Conservation (phyloP, 2,329 filamentous ascomycete species). For the Colletotrichum tanaceti region DNA sequence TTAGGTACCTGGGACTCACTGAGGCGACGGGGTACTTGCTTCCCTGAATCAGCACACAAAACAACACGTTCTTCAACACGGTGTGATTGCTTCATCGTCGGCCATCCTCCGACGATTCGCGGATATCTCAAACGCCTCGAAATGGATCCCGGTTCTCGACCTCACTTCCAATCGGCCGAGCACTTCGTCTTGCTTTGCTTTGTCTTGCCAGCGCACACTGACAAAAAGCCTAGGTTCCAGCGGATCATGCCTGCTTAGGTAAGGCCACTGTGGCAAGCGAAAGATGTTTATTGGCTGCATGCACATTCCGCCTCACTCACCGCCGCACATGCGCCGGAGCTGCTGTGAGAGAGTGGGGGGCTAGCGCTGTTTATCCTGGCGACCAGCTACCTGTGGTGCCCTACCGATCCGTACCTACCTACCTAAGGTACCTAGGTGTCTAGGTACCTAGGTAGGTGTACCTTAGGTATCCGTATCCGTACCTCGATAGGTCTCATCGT, state of each 20-base stretch:
- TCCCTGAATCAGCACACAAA: constrained; percentile 23
- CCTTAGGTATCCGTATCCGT: too few relatives aligned
- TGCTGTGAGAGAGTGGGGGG: constrained; percentile 24
- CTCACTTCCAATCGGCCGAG: constrained; percentile 8
- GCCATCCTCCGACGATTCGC: constrained; percentile 22
- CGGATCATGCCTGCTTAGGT: constrained; percentile 28
- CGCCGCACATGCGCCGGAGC: background rate
- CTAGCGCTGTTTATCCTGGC: background rate
- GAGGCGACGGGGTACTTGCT: constrained; percentile 1
- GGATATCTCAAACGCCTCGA: constrained; percentile 3
- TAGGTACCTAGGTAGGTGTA: too few relatives aligned
- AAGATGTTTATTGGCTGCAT: background rate
- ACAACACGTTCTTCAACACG: constrained; percentile 11
- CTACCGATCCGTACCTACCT: too few relatives aligned
- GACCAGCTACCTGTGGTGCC: too few relatives aligned
- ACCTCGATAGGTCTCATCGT: too few relatives aligned
- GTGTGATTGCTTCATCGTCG: constrained; percentile 12
- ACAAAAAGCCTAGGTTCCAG: constrained; percentile 22
- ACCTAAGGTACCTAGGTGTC: too few relatives aligned
- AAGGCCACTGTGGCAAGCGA: constrained; percentile 5
- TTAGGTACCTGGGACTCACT: constrained; percentile 2
- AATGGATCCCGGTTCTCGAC: background rate
- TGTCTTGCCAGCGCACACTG: constrained; percentile 19
- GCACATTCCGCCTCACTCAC: constrained; percentile 25
- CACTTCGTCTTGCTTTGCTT: constrained; percentile 1